Base-by-base conservation (phyloP, 2,329 filamentous ascomycete genomes). In the Curvularia sp. region DNA sequence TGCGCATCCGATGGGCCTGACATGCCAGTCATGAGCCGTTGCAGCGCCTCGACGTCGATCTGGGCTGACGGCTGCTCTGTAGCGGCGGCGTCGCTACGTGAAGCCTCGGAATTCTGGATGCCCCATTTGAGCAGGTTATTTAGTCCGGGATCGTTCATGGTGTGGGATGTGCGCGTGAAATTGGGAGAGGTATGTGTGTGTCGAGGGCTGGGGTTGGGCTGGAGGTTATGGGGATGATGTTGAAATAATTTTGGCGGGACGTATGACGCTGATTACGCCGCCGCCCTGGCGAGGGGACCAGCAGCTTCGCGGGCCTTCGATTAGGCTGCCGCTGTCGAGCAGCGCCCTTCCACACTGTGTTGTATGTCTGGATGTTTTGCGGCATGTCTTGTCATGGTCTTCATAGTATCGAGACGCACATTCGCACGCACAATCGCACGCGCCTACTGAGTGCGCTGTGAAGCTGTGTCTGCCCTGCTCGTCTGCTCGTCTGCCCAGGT, bases 111-210 rank as follows among this genome's bases (percentile, higher is more conserved):
- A 75, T 90, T 89, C 70, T 88, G 80, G 70, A 90, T 83, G 69
- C 88, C 84, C 91, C 91, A 95, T 84, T 90, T 89, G 60, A 95
- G 86, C 77, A 94, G 88, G 54, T 87, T 84, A 80, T 91, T 93
- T 74, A 94, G 83, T 65, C 84, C 82, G 77, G 84, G 87, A 78
- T 85, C 82, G 82, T 82, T 83, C 73, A 77, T 82, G 71, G 70
- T 67, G 65, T 15, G 12, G 45, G 45, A 19, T 39, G 43, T 47
- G 27, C 3, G 42, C 21, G 23, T 43, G 38, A 8, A 39, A 12
- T 51, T 48, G 18, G 27, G 19, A 5, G 38, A 38, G 49, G 52
- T 27, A 32, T 49, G 13, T 28, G 46, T 49, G 48, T 58, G 60
- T 50, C 34, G 55, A 27, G 51, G 41, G 21, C 55, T 54, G 43